phyloP scores from a whole-genome alignment of 352 stramenopile species.

The Phytophthora nicotianae region DNA sequence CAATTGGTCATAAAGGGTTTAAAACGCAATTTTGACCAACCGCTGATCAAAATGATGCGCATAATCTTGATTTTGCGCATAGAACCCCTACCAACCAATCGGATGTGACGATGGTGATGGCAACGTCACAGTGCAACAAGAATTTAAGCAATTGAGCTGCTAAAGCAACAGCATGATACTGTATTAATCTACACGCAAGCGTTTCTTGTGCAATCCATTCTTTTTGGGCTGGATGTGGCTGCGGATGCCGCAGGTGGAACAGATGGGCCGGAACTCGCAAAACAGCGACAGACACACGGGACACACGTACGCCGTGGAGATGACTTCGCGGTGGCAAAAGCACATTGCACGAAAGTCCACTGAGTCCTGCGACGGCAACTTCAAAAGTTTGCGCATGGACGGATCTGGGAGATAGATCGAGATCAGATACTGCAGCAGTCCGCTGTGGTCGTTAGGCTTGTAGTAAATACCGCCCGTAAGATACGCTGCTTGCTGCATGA shows the following conservation, averaged over 20 bases:
- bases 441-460: slow-evolving; percentile 71
- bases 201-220: slow-evolving; percentile 63
- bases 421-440: slow-evolving; percentile 85
- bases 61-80: slow-evolving; percentile 36
- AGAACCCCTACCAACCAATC: slow-evolving; percentile 20
- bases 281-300: slow-evolving; percentile 90
- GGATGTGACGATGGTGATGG: background rate
- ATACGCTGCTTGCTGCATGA: slow-evolving; percentile 90
- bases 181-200: slow-evolving; percentile 30
- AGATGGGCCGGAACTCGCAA: slow-evolving; percentile 87
- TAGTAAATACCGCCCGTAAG: slow-evolving; percentile 89
- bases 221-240: slow-evolving; percentile 82
- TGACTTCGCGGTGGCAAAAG: slow-evolving; percentile 87
- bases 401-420: slow-evolving; percentile 87
- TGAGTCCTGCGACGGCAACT: slow-evolving; percentile 83
- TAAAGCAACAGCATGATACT: slow-evolving; percentile 3
- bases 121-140: slow-evolving; percentile 3
- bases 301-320: slow-evolving; percentile 85
- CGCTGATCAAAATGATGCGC: slow-evolving; percentile 11
- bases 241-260: slow-evolving; percentile 86
- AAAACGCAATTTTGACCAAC: slow-evolving; percentile 23
- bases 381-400: slow-evolving; percentile 80
- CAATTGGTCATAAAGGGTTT: slow-evolving; percentile 25
- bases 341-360: slow-evolving; percentile 91
- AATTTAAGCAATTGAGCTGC: background rate